phyloP scores from a whole-genome alignment of 2,329 filamentous ascomycete species.

The Ascochyta fabae region DNA sequence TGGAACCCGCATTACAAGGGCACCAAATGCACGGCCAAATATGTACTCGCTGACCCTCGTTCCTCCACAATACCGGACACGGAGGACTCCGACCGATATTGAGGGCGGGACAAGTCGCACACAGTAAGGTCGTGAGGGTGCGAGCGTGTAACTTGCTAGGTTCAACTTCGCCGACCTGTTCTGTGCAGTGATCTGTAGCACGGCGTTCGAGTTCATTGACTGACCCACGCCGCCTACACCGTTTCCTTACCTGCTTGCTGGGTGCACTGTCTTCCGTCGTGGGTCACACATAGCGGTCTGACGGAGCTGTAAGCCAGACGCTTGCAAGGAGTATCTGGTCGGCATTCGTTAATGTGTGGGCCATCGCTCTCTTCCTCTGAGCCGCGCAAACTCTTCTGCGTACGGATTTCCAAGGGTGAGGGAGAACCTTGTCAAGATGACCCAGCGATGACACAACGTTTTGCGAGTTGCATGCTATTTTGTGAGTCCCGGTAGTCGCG shows the following conservation, averaged over 20 bases:
- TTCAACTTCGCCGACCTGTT: conserved; percentile 37
- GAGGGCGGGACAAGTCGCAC: conserved; percentile 24
- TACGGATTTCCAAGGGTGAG: conserved; percentile 15
- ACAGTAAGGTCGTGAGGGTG: conserved; percentile 21
- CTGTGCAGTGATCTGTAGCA: conserved; percentile 29
- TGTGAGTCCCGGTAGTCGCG: conserved; percentile 1
- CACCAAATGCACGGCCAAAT: conserved; percentile 8
- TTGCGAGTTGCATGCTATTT: conserved; percentile 20
- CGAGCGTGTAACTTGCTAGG: conserved; percentile 26
- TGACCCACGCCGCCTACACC: conserved; percentile 20
- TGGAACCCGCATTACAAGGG: background rate
- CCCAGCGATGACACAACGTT: conserved; percentile 16
- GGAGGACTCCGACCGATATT: conserved; percentile 20
- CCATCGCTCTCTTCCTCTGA: conserved; percentile 20
- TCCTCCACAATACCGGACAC: conserved; percentile 13
- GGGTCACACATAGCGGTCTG: conserved; percentile 12
- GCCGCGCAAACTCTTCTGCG: conserved; percentile 31
- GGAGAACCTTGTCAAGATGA: conserved; percentile 25
- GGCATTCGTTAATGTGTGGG: conserved; percentile 22
- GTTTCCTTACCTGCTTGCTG: conserved; percentile 38
- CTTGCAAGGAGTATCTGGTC: conserved; percentile 29
- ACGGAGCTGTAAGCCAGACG: conserved; percentile 5
- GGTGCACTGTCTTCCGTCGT: conserved; percentile 13
- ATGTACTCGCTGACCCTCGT: conserved; percentile 31
- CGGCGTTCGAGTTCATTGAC: conserved; percentile 19